A percentile compares a stretch with the other conserved stretches of the same genome.
Conservation (phyloP, 2,329 filamentous ascomycete genomes). For the Stagonosporopsis rhizophila region DNA sequence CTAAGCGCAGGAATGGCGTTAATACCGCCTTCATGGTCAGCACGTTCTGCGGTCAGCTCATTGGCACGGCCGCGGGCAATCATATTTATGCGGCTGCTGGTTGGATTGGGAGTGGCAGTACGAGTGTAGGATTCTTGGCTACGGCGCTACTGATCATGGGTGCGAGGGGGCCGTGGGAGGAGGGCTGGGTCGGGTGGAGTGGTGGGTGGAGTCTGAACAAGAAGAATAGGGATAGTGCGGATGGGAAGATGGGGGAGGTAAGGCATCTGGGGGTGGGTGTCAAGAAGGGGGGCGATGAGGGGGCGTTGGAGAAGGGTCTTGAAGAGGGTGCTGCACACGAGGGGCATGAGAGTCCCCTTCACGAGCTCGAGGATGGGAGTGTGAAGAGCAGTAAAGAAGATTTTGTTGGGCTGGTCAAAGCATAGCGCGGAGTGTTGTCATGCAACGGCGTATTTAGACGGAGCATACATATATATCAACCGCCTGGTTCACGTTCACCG, state of each 20-base stretch:
- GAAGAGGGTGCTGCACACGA: conserved; percentile 43
- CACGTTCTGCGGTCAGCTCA: conserved; percentile 77
- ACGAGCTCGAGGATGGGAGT: conserved; percentile 13
- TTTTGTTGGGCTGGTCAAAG: conserved; percentile 19
- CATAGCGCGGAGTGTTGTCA: conserved; percentile 9
- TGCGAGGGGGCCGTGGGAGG: conserved; percentile 63
- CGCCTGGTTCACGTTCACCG: background rate
- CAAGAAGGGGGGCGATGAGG: conserved; percentile 31
- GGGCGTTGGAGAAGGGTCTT: conserved; percentile 27
- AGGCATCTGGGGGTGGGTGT: conserved; percentile 16
- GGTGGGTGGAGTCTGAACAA: conserved; percentile 62
- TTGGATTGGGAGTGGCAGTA: conserved; percentile 64
- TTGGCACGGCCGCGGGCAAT: conserved; percentile 65
- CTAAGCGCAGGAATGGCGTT: conserved; percentile 74
- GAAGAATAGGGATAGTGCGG: conserved; percentile 50
- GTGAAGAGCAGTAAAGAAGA: conserved; percentile 23
- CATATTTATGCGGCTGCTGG: conserved; percentile 63
- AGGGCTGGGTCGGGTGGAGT: conserved; percentile 66
- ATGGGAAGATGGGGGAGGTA: conserved; percentile 47
- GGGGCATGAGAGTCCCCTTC: conserved; percentile 28
- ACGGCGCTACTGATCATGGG: conserved; percentile 57
- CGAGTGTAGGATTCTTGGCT: conserved; percentile 63
- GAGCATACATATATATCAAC: background rate
- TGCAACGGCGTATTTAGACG: background rate
- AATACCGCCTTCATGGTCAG: conserved; percentile 85